Evolutionary conservation across 2,329 filamentous ascomycete species (phyloP).

Genomic region (Pseudovirgaria hyperparasitica): DNA sequence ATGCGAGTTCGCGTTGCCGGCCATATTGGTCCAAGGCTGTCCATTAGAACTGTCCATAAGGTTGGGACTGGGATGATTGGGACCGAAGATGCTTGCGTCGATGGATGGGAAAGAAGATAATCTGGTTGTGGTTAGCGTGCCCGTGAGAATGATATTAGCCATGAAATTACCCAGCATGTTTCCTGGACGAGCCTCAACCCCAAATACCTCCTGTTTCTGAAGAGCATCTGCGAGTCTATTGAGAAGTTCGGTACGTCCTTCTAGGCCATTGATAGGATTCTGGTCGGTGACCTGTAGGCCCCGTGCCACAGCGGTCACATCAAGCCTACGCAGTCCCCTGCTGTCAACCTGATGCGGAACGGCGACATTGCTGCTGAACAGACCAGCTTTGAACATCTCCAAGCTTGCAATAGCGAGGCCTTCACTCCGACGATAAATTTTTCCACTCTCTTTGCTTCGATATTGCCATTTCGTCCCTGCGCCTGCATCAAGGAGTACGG

Average conservation of each 20-base stretch:
- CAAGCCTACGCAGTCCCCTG: slow-evolving; percentile 61
- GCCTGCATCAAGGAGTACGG: slow-evolving; percentile 74
- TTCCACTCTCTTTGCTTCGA: slow-evolving; percentile 79
- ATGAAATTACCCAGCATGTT: slow-evolving; percentile 71
- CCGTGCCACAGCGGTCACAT: slow-evolving; percentile 58
- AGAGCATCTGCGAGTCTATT: slow-evolving; percentile 64
- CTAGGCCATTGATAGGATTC: slow-evolving; percentile 73
- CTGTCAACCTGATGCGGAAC: slow-evolving; percentile 89
- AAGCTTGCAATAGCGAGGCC: slow-evolving; percentile 65
- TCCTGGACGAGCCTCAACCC: slow-evolving; percentile 69
- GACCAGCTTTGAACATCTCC: slow-evolving; percentile 88
- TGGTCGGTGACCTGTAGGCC: slow-evolving; percentile 73
- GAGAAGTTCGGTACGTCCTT: slow-evolving; percentile 72
- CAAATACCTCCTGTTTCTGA: slow-evolving; percentile 72
- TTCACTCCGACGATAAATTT: slow-evolving; percentile 72
- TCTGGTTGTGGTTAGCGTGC: slow-evolving; percentile 40
- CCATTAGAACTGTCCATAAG: slow-evolving; percentile 83
- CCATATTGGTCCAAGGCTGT: slow-evolving; percentile 79
- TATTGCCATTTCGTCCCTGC: slow-evolving; percentile 87
- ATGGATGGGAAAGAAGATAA: slow-evolving; percentile 82
- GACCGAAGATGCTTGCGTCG: slow-evolving; percentile 77
- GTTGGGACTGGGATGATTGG: slow-evolving; percentile 79
- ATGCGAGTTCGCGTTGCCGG: slow-evolving; percentile 74
- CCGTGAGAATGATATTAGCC: slow-evolving; percentile 1
- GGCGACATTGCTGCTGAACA: slow-evolving; percentile 70